Percentiles rank a stretch among this genome's conserved stretches.
phyloP scores from a whole-genome alignment of 805 yeast genomes.

The Yamadazyma phyllophila region DNA sequence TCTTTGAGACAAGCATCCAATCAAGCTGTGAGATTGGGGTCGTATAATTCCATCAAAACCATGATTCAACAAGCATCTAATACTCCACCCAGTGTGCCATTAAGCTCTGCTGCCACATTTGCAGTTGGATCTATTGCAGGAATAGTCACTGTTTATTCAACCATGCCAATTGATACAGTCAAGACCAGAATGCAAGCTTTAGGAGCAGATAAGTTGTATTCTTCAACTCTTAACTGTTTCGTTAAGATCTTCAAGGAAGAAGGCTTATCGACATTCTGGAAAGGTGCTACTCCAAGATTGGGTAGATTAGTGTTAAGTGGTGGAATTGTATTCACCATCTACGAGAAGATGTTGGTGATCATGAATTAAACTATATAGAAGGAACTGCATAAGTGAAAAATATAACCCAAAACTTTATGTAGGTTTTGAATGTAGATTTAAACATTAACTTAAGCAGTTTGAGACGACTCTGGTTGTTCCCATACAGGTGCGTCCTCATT shows the following conservation, averaged over 20 bases:
- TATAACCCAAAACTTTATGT: too few relatives aligned
- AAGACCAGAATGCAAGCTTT: conserved; percentile 97
- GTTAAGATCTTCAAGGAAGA: conserved; percentile 76
- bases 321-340: conserved; percentile 95
- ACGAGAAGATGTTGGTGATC: conserved; percentile 80
- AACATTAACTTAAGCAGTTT: background rate
- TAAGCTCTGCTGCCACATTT: conserved; percentile 78
- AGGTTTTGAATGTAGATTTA: conserved; percentile 2
- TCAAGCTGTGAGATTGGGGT: conserved; percentile 91
- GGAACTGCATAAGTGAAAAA: too few relatives aligned
- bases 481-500: background rate
- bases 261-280: conserved; percentile 91
- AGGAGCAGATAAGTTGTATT: conserved; percentile 68
- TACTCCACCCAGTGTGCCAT: conserved; percentile 66
- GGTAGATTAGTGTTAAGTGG: conserved; percentile 93
- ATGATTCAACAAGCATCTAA: conserved; percentile 68
- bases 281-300: conserved; percentile 95
- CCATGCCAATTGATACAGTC: conserved; percentile 95
- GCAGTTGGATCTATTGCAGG: conserved; percentile 90
- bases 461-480: conserved; percentile 3
- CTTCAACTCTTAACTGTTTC: conserved; percentile 81
- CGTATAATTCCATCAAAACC: conserved; percentile 84
- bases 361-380: conserved; percentile 28
- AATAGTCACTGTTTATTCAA: conserved; percentile 81
- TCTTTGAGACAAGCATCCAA: conserved; percentile 95